Conservation (phyloP, 2,329 filamentous ascomycete genomes). For the Pseudogymnoascus sp. region DNA sequence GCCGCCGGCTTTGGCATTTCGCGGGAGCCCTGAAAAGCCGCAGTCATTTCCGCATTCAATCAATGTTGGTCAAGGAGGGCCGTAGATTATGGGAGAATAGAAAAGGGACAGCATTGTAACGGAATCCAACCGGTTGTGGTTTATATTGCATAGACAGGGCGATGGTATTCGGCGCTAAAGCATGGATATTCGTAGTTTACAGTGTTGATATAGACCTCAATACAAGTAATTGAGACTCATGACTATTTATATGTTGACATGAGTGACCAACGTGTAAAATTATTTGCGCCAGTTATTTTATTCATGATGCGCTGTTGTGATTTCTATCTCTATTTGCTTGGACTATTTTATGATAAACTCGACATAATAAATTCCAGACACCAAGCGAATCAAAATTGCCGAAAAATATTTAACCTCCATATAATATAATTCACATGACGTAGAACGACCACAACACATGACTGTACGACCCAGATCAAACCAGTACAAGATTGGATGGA, state of each 20-base stretch:
- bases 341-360: not conserved
- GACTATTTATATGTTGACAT: not conserved
- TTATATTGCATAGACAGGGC: not conserved
- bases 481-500: not conserved
- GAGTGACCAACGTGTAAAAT: not conserved
- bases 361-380: not conserved
- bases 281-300: not conserved
- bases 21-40: conserved; percentile 51
- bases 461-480: not conserved
- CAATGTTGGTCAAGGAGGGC: conserved; percentile 17
- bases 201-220: conserved; percentile 1
- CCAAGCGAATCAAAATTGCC: conserved; percentile 6
- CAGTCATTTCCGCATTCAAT: conserved; percentile 24
- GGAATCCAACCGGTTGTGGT: not conserved
- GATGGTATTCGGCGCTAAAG: not conserved
- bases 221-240: not conserved
- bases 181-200: not conserved
- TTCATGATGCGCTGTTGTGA: not conserved
- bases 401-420: conserved; percentile 1
- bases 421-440: conserved; percentile 9
- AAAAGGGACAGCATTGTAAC: not conserved
- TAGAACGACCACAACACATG: conserved; percentile 7
- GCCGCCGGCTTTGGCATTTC: conserved; percentile 43
- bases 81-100: conserved; percentile 4
- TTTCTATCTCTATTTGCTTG: not conserved